Percentiles rank a stretch among this genome's conserved stretches.
Evolutionary conservation across 2,329 filamentous ascomycete species (phyloP).

Genomic region (Colletotrichum godetiae): DNA sequence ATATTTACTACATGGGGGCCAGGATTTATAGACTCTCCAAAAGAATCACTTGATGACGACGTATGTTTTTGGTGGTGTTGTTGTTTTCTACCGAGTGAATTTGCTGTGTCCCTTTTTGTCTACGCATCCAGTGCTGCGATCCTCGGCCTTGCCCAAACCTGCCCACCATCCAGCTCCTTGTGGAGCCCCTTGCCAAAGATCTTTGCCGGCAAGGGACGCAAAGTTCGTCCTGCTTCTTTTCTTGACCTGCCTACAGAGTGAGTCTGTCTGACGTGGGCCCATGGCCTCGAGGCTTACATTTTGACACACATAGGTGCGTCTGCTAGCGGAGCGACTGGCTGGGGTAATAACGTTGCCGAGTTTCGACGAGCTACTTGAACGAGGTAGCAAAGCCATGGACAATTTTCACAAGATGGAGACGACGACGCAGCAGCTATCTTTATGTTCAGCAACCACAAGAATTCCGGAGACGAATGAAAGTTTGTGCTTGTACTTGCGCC

Average conservation of each 20-base stretch:
- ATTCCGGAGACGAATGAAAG: too few relatives aligned
- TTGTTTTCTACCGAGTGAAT: neutral
- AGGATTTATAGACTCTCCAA: conserved; percentile 25
- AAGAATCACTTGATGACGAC: neutral
- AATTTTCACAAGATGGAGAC: conserved; percentile 35
- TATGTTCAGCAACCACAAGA: too few relatives aligned
- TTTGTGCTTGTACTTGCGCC: too few relatives aligned
- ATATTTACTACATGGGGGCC: neutral
- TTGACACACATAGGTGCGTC: conserved; percentile 40
- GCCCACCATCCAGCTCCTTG: too few relatives aligned
- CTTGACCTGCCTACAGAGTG: conserved; percentile 41
- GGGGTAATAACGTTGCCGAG: conserved; percentile 41
- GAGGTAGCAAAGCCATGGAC: conserved; percentile 41
- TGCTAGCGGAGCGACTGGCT: conserved; percentile 42
- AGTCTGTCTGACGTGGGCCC: conserved; percentile 8
- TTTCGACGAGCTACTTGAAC: conserved; percentile 41
- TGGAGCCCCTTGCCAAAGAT: too few relatives aligned
- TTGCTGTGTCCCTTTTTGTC: neutral
- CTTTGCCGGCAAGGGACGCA: conserved; percentile 24
- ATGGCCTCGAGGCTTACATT: neutral
- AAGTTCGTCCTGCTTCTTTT: conserved; percentile 37
- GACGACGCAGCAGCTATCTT: too few relatives aligned
- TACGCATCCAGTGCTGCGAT: too few relatives aligned
- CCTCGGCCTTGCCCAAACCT: too few relatives aligned
- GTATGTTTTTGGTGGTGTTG: neutral